Conservation (phyloP, 768 basidiomycete genomes). For the Chalciporus pseudorubinellus region DNA sequence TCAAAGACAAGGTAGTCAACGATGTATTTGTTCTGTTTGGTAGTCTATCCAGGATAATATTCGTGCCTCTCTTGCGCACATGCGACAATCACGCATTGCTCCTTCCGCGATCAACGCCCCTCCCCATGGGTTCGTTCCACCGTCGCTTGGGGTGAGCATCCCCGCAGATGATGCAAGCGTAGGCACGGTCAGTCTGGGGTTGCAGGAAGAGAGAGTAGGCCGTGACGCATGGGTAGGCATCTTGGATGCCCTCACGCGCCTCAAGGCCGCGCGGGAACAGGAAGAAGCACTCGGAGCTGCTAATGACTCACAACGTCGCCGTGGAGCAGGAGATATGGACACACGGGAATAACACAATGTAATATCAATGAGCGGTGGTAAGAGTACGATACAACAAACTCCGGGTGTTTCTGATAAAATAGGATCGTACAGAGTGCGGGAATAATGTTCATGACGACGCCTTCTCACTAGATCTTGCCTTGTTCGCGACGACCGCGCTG, state of each 20-base stretch:
- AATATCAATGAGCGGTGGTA: constrained; percentile 4
- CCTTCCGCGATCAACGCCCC: constrained; percentile 87
- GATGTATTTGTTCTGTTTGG: not conserved
- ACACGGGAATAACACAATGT: constrained; percentile 17
- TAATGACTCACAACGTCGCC: constrained; percentile 12
- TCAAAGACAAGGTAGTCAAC: not conserved
- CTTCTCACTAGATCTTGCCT: constrained; percentile 22
- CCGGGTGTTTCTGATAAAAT: constrained; percentile 25
- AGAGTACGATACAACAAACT: constrained; percentile 11
- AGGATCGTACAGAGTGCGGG: constrained; percentile 19
- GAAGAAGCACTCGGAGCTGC: constrained; percentile 19
- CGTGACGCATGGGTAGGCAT: constrained; percentile 78
- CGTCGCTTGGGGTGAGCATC: constrained; percentile 75
- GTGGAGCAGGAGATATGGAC: constrained; percentile 17
- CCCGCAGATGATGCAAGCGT: constrained; percentile 38
- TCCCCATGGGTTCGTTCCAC: constrained; percentile 67
- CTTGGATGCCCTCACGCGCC: constrained; percentile 59
- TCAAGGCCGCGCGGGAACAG: constrained; percentile 48
- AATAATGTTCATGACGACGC: constrained; percentile 9
- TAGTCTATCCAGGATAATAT: constrained; percentile 76
- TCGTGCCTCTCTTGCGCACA: constrained; percentile 77
- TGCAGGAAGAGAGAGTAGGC: constrained; percentile 76
- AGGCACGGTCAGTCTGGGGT: constrained; percentile 48
- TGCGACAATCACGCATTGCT: constrained; percentile 77
- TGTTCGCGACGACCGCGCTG: constrained; percentile 15